Conservation (phyloP, 2,329 filamentous ascomycete genomes). For the Gaeumannomyces sp. region DNA sequence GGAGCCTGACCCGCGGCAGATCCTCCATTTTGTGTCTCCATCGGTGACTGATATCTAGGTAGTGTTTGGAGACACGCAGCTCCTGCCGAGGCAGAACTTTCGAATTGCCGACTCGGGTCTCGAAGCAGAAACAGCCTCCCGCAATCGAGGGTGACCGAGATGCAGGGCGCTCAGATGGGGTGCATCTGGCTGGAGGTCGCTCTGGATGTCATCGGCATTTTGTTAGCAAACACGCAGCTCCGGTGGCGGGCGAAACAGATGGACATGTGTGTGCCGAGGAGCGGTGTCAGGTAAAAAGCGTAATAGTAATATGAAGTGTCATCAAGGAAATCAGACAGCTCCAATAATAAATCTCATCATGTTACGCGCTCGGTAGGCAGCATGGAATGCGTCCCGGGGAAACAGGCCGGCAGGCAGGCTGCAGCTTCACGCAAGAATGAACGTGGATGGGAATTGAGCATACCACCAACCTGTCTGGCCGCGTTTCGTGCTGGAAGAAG, state of each 20-base stretch:
- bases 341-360: slow-evolving; percentile 59
- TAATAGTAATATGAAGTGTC: slow-evolving; percentile 39
- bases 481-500: neutral
- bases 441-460: neutral
- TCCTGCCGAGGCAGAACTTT: neutral
- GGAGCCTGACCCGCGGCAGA: slow-evolving; percentile 21
- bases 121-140: neutral
- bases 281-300: slow-evolving; percentile 22
- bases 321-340: slow-evolving; percentile 63
- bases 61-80: neutral
- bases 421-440: slow-evolving; percentile 3
- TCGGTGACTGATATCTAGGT: slow-evolving; percentile 1
- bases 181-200: neutral
- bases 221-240: neutral
- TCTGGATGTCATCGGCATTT: neutral
- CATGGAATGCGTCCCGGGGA: neutral
- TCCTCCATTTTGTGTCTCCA: slow-evolving; percentile 37
- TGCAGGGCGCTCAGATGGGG: slow-evolving; percentile 1
- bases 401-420: neutral
- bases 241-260: neutral
- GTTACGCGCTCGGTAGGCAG: slow-evolving; percentile 5
- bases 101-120: neutral
- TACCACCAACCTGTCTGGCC: neutral
- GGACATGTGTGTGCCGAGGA: neutral
- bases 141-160: too few species aligned